Conservation (phyloP, 176 grass and related monocot species). For the Avena insularis region DNA sequence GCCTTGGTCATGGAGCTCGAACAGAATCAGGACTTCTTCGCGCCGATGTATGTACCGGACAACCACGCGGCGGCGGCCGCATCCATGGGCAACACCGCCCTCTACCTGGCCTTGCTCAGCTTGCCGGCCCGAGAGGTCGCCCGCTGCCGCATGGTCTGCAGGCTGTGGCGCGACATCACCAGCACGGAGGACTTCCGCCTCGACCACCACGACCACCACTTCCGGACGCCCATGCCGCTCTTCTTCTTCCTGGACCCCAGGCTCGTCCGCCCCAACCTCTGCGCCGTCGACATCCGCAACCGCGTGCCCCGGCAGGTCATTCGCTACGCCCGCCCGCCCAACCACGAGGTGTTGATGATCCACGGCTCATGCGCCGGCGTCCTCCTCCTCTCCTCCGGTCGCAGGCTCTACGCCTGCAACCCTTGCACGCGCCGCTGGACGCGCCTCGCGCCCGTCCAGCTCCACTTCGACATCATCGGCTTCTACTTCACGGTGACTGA, state of each 20-base stretch:
- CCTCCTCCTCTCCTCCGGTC: neutral
- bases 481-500: neutral
- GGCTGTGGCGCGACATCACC: neutral
- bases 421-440: neutral
- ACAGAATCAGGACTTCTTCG: too few species aligned
- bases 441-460: neutral
- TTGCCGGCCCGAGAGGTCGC: neutral
- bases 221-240: constrained; percentile 5
- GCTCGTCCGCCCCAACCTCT: neutral
- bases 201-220: neutral
- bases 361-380: neutral
- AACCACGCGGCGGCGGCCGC: too few species aligned
- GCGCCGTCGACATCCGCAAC: neutral
- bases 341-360: neutral
- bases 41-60: too few species aligned
- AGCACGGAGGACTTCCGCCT: neutral
- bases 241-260: neutral
- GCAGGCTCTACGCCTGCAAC: constrained; percentile 1
- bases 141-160: neutral
- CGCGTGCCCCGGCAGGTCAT: neutral
- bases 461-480: neutral
- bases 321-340: neutral
- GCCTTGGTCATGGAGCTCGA: neutral
- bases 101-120: neutral
- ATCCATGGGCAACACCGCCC: too few species aligned